Evolutionary conservation across 2,329 filamentous ascomycete species (phyloP).

Genomic region (Ilyonectria mors-panacis): DNA sequence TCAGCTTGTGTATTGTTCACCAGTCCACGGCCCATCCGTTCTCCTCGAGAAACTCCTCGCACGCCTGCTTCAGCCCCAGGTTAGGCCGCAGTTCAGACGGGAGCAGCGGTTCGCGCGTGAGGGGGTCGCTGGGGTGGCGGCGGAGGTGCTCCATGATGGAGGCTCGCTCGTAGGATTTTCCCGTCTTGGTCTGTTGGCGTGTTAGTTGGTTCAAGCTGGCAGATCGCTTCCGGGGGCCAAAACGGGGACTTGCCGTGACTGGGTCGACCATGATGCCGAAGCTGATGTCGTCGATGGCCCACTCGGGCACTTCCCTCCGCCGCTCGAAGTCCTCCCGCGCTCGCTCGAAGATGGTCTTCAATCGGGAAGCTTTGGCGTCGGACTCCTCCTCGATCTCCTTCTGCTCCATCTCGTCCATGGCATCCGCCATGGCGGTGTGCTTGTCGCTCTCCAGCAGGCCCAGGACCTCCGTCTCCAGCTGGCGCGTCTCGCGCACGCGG

Average conservation of each 20-base stretch:
- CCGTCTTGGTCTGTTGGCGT: slow-evolving; percentile 78
- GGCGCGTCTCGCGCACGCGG: slow-evolving; percentile 68
- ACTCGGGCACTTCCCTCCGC: slow-evolving; percentile 78
- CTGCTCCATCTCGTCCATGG: slow-evolving; percentile 64
- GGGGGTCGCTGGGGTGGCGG: slow-evolving; percentile 81
- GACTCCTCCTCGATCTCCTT: slow-evolving; percentile 64
- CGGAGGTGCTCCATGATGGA: slow-evolving; percentile 90
- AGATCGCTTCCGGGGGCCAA: not conserved
- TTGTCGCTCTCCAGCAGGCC: slow-evolving; percentile 64
- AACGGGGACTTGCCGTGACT: slow-evolving; percentile 62
- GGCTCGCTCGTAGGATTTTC: slow-evolving; percentile 90
- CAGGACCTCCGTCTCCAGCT: slow-evolving; percentile 74
- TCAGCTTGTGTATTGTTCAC: slow-evolving; percentile 60
- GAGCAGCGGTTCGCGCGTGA: slow-evolving; percentile 83
- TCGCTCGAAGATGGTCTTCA: slow-evolving; percentile 67
- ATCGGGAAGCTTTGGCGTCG: slow-evolving; percentile 59
- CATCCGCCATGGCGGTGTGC: slow-evolving; percentile 57
- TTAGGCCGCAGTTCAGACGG: slow-evolving; percentile 84
- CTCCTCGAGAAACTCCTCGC: slow-evolving; percentile 85
- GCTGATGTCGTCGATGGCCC: slow-evolving; percentile 82
- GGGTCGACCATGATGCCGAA: slow-evolving; percentile 83
- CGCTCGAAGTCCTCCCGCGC: slow-evolving; percentile 61
- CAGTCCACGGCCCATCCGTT: slow-evolving; percentile 97
- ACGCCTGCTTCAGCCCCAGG: slow-evolving; percentile 83
- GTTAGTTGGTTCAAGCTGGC: slow-evolving; percentile 27